Evolutionary conservation across 345 rosid species (phyloP), one percentile per base, ranked within the genome.

Genomic region (Ceriops decandra): DNA sequence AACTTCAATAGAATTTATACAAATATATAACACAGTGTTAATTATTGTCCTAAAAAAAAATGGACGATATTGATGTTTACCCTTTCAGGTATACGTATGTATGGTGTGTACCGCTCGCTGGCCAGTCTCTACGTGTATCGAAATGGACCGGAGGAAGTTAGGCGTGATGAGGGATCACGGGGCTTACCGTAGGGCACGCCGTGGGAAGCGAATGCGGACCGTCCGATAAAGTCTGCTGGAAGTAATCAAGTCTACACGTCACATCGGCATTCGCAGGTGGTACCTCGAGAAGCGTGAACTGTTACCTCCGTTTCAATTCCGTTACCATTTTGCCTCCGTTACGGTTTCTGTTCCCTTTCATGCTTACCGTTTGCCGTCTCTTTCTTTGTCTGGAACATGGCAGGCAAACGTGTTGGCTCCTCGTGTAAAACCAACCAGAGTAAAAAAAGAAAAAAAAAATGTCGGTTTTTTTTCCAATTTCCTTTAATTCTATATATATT

Each of bases 361-460:
- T 2, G 49, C 49, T 42, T 42, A 13, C 13, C 49, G 5, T 13
- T 64, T 30, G 57, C 68, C 67, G 66, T 71, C 73, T 71, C 72
- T 67, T 65, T 74, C 77, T 11, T 64, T 76, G 82, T 82, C 77
- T 65, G 68, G 62, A 68, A 74, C 69, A 62, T 74, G 85, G 79
- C 79, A 76, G 77, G 81, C 85, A 82, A 53, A 22, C 60, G 70
- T 73, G 72, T 68, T 73, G 81, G 79, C 82, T 64, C 79, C 82
- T 68, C 79, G 68, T 61, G 82, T 71, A 79, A 64, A 64, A 64
- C 62, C 76, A 70, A 68, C 72, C 77, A 76, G 66, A 52, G 67
- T 8, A 62, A 26, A n/a, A n/a, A n/a, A 2, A 53, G 6, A 2
- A 38, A 38, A 38, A 9, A 8, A 36, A 2, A 38, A 38, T 42